phyloP scores from a whole-genome alignment of 2,329 filamentous ascomycete genomes.

The Botrytis byssoidea region DNA sequence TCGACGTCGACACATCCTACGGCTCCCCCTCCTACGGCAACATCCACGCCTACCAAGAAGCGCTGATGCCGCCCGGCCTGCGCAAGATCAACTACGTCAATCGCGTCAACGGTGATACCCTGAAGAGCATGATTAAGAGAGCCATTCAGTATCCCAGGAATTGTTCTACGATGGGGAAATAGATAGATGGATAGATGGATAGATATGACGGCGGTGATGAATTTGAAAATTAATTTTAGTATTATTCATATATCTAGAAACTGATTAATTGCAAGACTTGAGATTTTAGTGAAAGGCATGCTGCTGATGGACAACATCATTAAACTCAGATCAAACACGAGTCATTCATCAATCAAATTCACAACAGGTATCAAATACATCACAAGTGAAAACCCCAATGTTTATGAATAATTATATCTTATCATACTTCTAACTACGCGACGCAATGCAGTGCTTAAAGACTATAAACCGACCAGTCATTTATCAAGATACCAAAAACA shows the following conservation, averaged over 20 bases:
- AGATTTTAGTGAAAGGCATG: not conserved
- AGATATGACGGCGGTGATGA: not conserved
- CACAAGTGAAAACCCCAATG: not conserved
- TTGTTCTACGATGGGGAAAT: constrained; percentile 14
- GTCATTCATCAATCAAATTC: not conserved
- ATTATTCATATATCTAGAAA: no score
- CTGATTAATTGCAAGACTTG: not conserved
- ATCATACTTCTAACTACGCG: not conserved
- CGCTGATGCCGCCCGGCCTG: constrained; percentile 41
- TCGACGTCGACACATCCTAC: constrained; percentile 46
- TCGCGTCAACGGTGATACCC: constrained; percentile 40
- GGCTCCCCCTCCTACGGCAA: constrained; percentile 45
- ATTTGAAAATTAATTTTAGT: not conserved
- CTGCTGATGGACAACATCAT: no score
- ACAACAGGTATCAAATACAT: no score
- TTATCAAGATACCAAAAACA: not conserved
- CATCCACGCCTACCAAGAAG: constrained; percentile 45
- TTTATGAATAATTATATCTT: not conserved
- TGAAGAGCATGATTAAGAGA: constrained; percentile 42
- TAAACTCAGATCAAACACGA: not conserved
- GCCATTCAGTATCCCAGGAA: constrained; percentile 35
- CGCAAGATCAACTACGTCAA: constrained; percentile 44
- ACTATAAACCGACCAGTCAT: not conserved
- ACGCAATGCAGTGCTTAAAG: not conserved
- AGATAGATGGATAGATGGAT: not conserved